Evolutionary conservation across 169 alveolate species (phyloP).

Genomic region (Ichthyophthirius multifiliis): DNA sequence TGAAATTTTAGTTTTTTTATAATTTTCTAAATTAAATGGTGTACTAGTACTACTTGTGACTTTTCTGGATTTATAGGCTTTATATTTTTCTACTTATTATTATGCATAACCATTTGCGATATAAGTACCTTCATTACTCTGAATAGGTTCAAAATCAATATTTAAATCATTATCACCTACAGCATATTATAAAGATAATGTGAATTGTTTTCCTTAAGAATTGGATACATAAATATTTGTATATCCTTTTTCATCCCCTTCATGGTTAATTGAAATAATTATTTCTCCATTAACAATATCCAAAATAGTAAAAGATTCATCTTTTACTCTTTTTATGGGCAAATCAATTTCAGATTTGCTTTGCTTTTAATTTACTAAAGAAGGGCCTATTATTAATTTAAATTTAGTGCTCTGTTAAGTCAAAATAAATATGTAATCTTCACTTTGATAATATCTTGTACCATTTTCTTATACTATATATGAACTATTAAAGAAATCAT

Average conservation of each 20-base stretch:
- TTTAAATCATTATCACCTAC: conserved; percentile 28
- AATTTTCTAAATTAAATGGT: conserved; percentile 18
- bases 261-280: conserved; percentile 20
- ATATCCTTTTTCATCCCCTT: conserved; percentile 7
- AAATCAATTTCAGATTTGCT: conserved; percentile 12
- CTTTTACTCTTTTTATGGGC: conserved; percentile 23
- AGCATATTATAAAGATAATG: conserved; percentile 22
- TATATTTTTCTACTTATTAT: conserved; percentile 21
- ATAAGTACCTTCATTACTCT: conserved; percentile 42
- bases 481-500: conserved; percentile 31
- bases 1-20: conserved; percentile 32
- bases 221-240: conserved; percentile 36
- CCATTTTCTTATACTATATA: conserved; percentile 17
- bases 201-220: conserved; percentile 26
- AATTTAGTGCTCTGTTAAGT: conserved; percentile 13
- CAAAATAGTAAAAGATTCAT: conserved; percentile 38
- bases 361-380: background rate
- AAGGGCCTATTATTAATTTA: conserved; percentile 19
- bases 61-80: conserved; percentile 23
- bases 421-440: conserved; percentile 26
- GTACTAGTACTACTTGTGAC: background rate
- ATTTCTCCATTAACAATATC: conserved; percentile 27
- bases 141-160: conserved; percentile 41
- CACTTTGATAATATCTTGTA: conserved; percentile 33
- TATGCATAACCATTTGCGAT: conserved; percentile 31